phyloP scores from a whole-genome alignment of 2,329 filamentous ascomycete genomes.

The Pseudopyricularia cyperi region DNA sequence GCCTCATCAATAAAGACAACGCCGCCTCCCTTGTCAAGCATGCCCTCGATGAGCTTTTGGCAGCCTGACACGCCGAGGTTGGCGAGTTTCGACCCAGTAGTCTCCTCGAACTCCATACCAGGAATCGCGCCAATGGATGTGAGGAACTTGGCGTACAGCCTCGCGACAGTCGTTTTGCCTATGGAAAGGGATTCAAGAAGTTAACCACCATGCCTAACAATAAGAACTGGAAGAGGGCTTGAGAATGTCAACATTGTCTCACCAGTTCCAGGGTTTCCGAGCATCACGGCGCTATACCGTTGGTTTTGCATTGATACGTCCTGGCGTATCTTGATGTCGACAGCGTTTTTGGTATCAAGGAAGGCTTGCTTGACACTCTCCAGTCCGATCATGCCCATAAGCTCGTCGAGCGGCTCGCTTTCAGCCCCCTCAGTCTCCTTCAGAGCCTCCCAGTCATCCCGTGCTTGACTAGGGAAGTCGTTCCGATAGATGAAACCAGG shows the following conservation, averaged over 20 bases:
- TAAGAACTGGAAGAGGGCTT: neutral
- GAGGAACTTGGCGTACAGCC: constrained; percentile 55
- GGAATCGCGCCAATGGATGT: constrained; percentile 47
- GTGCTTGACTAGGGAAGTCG: constrained; percentile 15
- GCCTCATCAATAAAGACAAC: constrained; percentile 70
- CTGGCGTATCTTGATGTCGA: constrained; percentile 49
- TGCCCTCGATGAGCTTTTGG: constrained; percentile 40
- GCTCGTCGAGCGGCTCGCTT: constrained; percentile 41
- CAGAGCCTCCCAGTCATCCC: constrained; percentile 46
- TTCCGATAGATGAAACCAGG: neutral
- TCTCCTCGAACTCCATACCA: constrained; percentile 49
- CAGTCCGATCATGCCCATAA: constrained; percentile 62
- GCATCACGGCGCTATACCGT: constrained; percentile 46
- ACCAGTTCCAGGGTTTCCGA: constrained; percentile 61
- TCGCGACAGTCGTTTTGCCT: constrained; percentile 64
- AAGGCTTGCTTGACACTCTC: constrained; percentile 55
- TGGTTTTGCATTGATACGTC: constrained; percentile 39
- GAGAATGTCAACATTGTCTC: constrained; percentile 9
- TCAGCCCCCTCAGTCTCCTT: constrained; percentile 37
- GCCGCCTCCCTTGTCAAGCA: constrained; percentile 49
- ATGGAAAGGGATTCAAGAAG: neutral
- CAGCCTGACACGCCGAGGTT: constrained; percentile 45
- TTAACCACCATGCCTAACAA: neutral
- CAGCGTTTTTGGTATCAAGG: constrained; percentile 45
- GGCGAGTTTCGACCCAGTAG: constrained; percentile 53